A percentile compares a stretch with the other conserved stretches of the same genome.
Conservation (phyloP, 768 basidiomycete species). For the Lentinula detonsa region DNA sequence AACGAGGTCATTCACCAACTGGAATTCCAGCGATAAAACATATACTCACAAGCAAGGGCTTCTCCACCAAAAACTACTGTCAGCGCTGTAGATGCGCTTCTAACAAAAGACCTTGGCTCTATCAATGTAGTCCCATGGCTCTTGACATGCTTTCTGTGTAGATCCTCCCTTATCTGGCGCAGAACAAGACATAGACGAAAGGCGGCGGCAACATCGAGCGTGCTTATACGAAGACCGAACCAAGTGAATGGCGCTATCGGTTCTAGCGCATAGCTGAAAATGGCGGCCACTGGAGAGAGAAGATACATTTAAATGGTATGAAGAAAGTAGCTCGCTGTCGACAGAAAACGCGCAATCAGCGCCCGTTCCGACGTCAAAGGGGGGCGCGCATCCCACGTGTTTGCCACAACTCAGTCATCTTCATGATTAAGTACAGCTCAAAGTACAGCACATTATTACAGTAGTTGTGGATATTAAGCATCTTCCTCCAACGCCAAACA, state of each 20-base stretch:
- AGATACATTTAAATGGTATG: slow-evolving; percentile 21
- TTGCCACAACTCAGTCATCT: too few species aligned
- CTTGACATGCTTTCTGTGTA: slow-evolving; percentile 36
- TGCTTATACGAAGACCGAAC: slow-evolving; percentile 53
- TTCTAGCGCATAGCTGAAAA: slow-evolving; percentile 46
- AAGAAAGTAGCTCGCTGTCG: too few species aligned
- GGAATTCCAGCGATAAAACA: background rate
- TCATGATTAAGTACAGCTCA: background rate
- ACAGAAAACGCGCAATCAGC: too few species aligned
- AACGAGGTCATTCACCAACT: background rate
- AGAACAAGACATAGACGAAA: slow-evolving; percentile 65
- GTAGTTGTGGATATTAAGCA: background rate
- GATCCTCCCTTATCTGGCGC: slow-evolving; percentile 56
- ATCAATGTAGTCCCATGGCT: slow-evolving; percentile 28
- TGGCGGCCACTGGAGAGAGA: slow-evolving; percentile 36
- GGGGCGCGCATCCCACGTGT: too few species aligned
- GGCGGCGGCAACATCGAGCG: slow-evolving; percentile 63
- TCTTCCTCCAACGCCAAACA: slow-evolving; percentile 38
- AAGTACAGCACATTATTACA: background rate
- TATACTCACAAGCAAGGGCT: slow-evolving; percentile 46
- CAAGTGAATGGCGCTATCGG: slow-evolving; percentile 64
- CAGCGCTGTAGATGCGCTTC: slow-evolving; percentile 50
- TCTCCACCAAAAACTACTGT: slow-evolving; percentile 79
- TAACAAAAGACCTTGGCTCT: slow-evolving; percentile 52
- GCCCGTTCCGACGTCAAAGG: too few species aligned